phyloP scores from a whole-genome alignment of 2,329 filamentous ascomycete species.

The Nannizziopsis arthrosporioides region DNA sequence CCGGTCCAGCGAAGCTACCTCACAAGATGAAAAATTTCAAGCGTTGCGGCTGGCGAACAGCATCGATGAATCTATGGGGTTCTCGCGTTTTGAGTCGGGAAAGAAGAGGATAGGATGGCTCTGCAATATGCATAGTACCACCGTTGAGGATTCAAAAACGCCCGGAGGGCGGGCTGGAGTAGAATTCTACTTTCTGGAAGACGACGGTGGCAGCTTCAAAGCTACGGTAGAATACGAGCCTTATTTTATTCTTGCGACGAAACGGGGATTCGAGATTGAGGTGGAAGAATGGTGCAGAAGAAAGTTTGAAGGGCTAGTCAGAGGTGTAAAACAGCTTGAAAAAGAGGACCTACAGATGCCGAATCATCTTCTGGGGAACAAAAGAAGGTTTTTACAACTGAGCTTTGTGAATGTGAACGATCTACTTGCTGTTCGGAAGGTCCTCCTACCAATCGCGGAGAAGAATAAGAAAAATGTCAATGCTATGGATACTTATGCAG shows the following conservation, averaged over 20 bases:
- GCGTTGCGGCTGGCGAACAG: slow-evolving; percentile 67
- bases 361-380: slow-evolving; percentile 87
- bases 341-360: slow-evolving; percentile 93
- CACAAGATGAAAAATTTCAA: slow-evolving; percentile 85
- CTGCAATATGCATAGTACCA: slow-evolving; percentile 85
- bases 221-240: slow-evolving; percentile 93
- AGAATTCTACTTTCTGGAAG: slow-evolving; percentile 94
- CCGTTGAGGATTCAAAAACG: slow-evolving; percentile 69
- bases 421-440: slow-evolving; percentile 69
- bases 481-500: slow-evolving; percentile 96
- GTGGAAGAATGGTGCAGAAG: slow-evolving; percentile 89
- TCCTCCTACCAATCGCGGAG: slow-evolving; percentile 81
- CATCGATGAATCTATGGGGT: slow-evolving; percentile 94
- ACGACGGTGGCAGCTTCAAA: slow-evolving; percentile 83
- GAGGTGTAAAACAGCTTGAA: slow-evolving; percentile 62
- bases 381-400: slow-evolving; percentile 75
- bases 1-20: slow-evolving; percentile 69
- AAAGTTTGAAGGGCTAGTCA: slow-evolving; percentile 70
- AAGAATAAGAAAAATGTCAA: slow-evolving; percentile 94
- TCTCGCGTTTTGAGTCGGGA: slow-evolving; percentile 79
- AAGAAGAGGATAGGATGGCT: slow-evolving; percentile 83
- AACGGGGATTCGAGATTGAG: slow-evolving; percentile 76
- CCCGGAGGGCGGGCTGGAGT: slow-evolving; percentile 78
- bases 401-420: slow-evolving; percentile 79
- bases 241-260: slow-evolving; percentile 86